Conservation (phyloP, 352 stramenopile species). For the Lagenidium sp. region DNA sequence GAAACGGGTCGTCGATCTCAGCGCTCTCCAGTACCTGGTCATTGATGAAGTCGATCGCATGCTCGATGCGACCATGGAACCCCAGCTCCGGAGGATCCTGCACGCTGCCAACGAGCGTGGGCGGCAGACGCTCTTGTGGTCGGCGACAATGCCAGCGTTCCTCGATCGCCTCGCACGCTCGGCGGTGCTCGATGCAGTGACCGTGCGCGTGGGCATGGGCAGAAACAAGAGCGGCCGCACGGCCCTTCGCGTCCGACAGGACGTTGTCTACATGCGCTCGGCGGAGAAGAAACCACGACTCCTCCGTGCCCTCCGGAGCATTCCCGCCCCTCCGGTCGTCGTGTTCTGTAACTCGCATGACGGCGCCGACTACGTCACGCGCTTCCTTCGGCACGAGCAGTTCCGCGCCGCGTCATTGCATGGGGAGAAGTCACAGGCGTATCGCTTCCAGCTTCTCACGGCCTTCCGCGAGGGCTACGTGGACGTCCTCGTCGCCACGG, state of each 20-base stretch:
- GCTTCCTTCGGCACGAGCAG: slow-evolving; percentile 90
- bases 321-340: slow-evolving; percentile 88
- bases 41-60: slow-evolving; percentile 97
- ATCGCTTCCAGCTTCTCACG: slow-evolving; percentile 6
- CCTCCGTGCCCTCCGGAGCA: slow-evolving; percentile 49
- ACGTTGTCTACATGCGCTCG: slow-evolving; percentile 54
- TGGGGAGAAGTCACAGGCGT: slow-evolving; percentile 76
- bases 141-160: slow-evolving; percentile 88
- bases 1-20: slow-evolving; percentile 7
- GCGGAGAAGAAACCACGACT: slow-evolving; percentile 33
- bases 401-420: slow-evolving; percentile 95
- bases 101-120: slow-evolving; percentile 41
- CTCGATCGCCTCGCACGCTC: slow-evolving; percentile 90
- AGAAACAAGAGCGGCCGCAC: slow-evolving; percentile 23
- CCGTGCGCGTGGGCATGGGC: slow-evolving; percentile 82
- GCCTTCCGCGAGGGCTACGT: slow-evolving; percentile 30
- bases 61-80: slow-evolving; percentile 88
- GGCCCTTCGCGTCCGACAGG: slow-evolving; percentile 84
- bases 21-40: slow-evolving; percentile 48
- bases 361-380: slow-evolving; percentile 88
- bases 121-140: slow-evolving; percentile 90
- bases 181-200: slow-evolving; percentile 89
- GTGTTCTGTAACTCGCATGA: slow-evolving; percentile 97
- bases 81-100: slow-evolving; percentile 93
- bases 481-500: slow-evolving; percentile 87